Conservation (phyloP, 2,329 filamentous ascomycete genomes). For the Xylaria sp. region DNA sequence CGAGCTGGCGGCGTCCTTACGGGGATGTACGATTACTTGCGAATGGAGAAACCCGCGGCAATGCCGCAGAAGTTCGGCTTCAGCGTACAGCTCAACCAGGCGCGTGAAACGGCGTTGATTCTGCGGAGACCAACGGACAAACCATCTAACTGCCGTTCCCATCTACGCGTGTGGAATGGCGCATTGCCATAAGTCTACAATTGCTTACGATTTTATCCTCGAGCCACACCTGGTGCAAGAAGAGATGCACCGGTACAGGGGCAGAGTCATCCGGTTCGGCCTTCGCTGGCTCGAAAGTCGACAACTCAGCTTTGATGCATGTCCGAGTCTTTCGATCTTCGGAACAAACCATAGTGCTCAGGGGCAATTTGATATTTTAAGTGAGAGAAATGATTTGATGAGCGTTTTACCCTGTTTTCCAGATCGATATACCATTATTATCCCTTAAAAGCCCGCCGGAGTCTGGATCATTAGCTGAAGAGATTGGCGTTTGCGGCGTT, state of each 20-base stretch:
- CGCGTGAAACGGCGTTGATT: constrained; percentile 35
- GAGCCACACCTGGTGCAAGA: neutral
- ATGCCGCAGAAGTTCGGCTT: constrained; percentile 44
- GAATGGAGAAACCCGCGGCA: constrained; percentile 46
- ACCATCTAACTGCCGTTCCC: neutral
- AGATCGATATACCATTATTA: constrained; percentile 9
- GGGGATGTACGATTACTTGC: constrained; percentile 55
- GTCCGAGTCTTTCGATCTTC: neutral
- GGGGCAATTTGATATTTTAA: neutral
- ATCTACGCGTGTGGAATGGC: neutral
- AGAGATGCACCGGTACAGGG: neutral
- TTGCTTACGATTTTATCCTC: neutral
- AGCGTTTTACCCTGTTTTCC: constrained; percentile 5
- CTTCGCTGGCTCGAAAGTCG: constrained; percentile 21
- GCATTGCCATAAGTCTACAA: neutral
- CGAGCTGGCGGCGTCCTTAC: constrained; percentile 45
- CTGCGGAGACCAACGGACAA: neutral
- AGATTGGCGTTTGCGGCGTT: constrained; percentile 7
- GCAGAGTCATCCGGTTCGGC: neutral
- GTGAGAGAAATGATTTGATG: constrained; percentile 7
- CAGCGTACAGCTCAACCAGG: constrained; percentile 51
- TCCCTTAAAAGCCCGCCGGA: neutral
- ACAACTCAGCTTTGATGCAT: neutral
- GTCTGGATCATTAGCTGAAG: constrained; percentile 1
- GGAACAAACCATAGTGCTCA: neutral